These are phyloP conservation scores for Coprinopsis marcescibilis DNA, from an alignment of 768 basidiomycete species.

Conservation along the genomic window DNA sequence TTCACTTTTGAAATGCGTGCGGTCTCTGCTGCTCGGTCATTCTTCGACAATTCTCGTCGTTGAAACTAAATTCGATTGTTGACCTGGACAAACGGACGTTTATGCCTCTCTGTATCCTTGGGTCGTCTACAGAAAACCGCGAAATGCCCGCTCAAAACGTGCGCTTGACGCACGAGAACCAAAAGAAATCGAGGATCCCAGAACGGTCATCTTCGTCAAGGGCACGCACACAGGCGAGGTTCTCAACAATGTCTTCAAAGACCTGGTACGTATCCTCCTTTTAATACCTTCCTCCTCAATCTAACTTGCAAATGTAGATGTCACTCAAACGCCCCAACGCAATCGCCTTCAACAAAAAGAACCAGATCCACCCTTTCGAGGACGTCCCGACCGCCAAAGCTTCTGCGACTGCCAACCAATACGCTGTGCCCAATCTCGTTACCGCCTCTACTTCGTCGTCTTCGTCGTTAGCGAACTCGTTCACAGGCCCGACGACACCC, in stretches of 20 bases:
- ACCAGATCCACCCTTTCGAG: slow-evolving; percentile 87
- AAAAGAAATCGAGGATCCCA: slow-evolving; percentile 83
- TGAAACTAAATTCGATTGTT: too few species aligned
- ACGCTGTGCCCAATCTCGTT: slow-evolving; percentile 14
- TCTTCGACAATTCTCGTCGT: too few species aligned
- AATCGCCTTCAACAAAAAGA: slow-evolving; percentile 93
- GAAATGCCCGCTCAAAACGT: slow-evolving; percentile 93
- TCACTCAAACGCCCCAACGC: slow-evolving; percentile 87
- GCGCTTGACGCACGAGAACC: slow-evolving; percentile 81
- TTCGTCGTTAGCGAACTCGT: slow-evolving; percentile 29
- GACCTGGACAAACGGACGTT: too few species aligned
- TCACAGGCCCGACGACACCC: slow-evolving; percentile 2
- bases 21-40: background rate
- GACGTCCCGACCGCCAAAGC: slow-evolving; percentile 23
- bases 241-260: slow-evolving; percentile 78
- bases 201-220: slow-evolving; percentile 85
- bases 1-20: background rate
- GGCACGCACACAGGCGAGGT: slow-evolving; percentile 83
- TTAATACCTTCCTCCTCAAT: background rate
- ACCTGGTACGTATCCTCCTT: slow-evolving; percentile 57
- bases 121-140: slow-evolving; percentile 58
- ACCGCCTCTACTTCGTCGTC: background rate
- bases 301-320: slow-evolving; percentile 43
- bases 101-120: too few species aligned
- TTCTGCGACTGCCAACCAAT: background rate